Evolutionary conservation across 148 eudicot genomes (phyloP), one percentile per base, ranked within the genome.

Genomic region (Silene uniflora): DNA sequence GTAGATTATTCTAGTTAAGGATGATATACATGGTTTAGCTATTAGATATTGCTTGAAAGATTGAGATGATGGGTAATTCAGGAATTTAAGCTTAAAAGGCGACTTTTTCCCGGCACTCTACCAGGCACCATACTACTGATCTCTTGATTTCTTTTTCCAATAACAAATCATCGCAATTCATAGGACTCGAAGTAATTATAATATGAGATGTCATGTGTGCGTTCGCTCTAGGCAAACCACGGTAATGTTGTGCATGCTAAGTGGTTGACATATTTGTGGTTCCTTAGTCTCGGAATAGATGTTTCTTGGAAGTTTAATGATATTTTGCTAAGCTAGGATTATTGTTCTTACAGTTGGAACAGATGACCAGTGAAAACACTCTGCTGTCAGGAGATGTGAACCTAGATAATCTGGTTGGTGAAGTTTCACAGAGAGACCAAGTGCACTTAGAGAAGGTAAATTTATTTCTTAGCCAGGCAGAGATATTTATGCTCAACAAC

Each of bases 341-440:
- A 42, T 77, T 59, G 62, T 69, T 52, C 24, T 72, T 84, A 78
- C 88, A 95, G 99, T 83, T 95, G 80, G 99, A 95, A 82, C 85
- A 79, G 82, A 89, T 95, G 97, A 89, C 83, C 86, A 89, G 82
- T 67, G 97, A 88, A 67, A 95, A 92, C 79, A 71, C 86, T 39
- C 75, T 78, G 71, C 75, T 81, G 73, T 73, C 78, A 72, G 82
- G 67, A 49, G 87, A 79, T 27, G 80, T 79, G 69, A 72, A 73
- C 59, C 56, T 75, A 55, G 80, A 71, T 82, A 90, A 83, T 58
- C 83, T 81, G 49, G 77, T 73, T 54, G 46, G 73, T 68, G 84
- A 82, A 81, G 86, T 69, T 74, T 76, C 88, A 75, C 86, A 86
- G 62, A 80, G 81, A 69, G 92, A 95, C 81, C 79, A 87, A 75